Base-by-base conservation (phyloP, 495 filamentous ascomycete species). In the Neurospora cerealis region DNA sequence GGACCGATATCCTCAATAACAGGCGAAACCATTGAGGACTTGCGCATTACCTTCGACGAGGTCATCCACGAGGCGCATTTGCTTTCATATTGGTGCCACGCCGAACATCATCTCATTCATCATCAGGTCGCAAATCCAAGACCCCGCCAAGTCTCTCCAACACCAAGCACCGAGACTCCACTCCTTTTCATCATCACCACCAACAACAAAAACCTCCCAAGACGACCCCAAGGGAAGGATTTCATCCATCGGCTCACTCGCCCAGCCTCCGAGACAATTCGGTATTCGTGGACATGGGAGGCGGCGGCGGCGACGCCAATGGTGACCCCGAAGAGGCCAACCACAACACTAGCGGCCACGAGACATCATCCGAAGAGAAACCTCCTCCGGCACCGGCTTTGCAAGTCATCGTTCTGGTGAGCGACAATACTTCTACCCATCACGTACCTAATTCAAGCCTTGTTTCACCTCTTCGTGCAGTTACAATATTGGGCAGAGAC, bases 401-500 rank as follows among this genome's bases (percentile, higher is more conserved):
- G 82, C 91, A 95, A 78, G 88, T 95, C 71, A 93, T 94, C 83
- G 87, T 94, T 72, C 83, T 95, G 84, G 92, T 95, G 85, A 88
- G 92, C 88, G 41, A 9, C 9, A 37, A 28, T 36, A 5, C 0
- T 41, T 17, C 40, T 13, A 9, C 36, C 36, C 1, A 40, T 15
- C 4, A 38, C 0, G 8, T 72, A 28, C 24, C 24, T 41, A 34
- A 44, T 21, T 60, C 36, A 41, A 69, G 71, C n/a, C 71, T n/a
- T 41, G 28, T 76, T 37, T 71, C 62, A n/a, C 46, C 44, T 66
- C 44, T 46, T 46, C 15, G 40, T 7, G 17, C 2, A 0, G n/a
- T n/a, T n/a, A n/a, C n/a, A n/a, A n/a, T n/a, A n/a, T 2, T 41
- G 13, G 4, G 15, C 13, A 46, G 19, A 46, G 19, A 46, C 17